Conservation (phyloP, 164 flowering plant genomes). For the Macadamia tetraphylla region DNA sequence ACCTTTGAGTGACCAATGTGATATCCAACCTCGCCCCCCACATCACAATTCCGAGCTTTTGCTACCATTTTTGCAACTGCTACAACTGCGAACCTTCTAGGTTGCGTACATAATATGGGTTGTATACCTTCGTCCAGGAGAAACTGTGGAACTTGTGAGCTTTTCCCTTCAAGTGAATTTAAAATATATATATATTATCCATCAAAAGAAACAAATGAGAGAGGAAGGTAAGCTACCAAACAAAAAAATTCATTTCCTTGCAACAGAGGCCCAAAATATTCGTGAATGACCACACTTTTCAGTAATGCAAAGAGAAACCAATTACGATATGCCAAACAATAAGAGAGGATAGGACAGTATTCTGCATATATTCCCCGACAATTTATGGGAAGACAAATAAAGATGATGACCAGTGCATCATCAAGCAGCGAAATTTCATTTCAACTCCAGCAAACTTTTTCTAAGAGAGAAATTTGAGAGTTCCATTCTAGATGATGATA, state of each 20-base stretch:
- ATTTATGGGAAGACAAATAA: too few relatives aligned
- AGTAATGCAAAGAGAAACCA: not conserved
- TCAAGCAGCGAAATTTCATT: too few relatives aligned
- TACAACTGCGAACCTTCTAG: conserved; percentile 97
- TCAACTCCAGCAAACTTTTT: too few relatives aligned
- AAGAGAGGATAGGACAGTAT: too few relatives aligned
- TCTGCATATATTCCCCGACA: too few relatives aligned
- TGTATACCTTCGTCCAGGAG: conserved; percentile 63
- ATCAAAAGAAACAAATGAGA: not conserved
- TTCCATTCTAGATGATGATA: too few relatives aligned
- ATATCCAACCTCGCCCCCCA: conserved; percentile 93
- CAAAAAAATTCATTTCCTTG: not conserved
- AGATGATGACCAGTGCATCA: too few relatives aligned
- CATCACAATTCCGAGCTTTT: conserved; percentile 62
- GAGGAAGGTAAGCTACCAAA: not conserved
- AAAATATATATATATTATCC: not conserved
- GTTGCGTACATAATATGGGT: conserved; percentile 92
- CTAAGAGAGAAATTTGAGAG: too few relatives aligned
- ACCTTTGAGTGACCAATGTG: conserved; percentile 88
- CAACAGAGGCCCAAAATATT: not conserved
- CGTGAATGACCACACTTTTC: not conserved
- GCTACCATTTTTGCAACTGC: conserved; percentile 98
- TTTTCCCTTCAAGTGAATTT: conserved; percentile 55
- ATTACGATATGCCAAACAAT: too few relatives aligned
- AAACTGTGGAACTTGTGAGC: conserved; percentile 96